These are phyloP conservation scores for Globisporangium mamillatum DNA, from an alignment of 352 stramenopile species.

Conservation along the genomic window DNA sequence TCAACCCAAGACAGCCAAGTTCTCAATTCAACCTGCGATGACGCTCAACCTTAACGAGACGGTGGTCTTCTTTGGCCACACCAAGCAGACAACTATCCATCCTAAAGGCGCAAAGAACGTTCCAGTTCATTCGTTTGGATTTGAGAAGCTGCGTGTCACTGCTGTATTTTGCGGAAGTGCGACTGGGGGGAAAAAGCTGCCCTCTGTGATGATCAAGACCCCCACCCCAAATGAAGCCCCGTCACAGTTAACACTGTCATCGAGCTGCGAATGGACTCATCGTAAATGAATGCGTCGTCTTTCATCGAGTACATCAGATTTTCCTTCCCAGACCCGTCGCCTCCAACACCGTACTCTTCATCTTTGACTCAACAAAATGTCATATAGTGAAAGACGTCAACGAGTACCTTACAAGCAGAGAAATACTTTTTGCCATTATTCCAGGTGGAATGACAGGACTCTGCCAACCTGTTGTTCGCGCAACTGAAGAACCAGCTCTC, in stretches of 20 bases:
- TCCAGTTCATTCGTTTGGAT: background rate
- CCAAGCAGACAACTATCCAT: background rate
- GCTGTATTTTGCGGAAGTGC: background rate
- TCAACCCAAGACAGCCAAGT: background rate
- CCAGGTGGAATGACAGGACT: too few species aligned
- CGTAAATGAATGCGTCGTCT: too few species aligned
- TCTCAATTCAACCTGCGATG: background rate
- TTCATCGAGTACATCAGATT: too few species aligned
- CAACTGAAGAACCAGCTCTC: too few species aligned
- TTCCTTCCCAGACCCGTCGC: too few species aligned
- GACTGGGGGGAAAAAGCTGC: background rate
- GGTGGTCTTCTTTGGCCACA: background rate
- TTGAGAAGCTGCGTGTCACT: constrained; percentile 2
- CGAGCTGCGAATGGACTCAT: background rate
- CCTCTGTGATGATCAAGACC: background rate
- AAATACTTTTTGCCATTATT: too few species aligned
- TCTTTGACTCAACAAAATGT: too few species aligned
- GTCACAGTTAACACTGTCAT: background rate
- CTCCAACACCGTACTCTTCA: too few species aligned
- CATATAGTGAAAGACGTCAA: too few species aligned
- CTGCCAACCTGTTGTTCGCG: too few species aligned
- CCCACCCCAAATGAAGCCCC: background rate
- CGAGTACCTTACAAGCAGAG: too few species aligned
- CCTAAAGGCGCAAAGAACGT: background rate
- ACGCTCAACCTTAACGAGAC: constrained; percentile 3